Percentiles rank a stretch among this genome's conserved stretches.
These are phyloP conservation scores for Ploettnerulaceae sp. DNA, from an alignment of 2,329 filamentous ascomycete species.

Conservation along the genomic window DNA sequence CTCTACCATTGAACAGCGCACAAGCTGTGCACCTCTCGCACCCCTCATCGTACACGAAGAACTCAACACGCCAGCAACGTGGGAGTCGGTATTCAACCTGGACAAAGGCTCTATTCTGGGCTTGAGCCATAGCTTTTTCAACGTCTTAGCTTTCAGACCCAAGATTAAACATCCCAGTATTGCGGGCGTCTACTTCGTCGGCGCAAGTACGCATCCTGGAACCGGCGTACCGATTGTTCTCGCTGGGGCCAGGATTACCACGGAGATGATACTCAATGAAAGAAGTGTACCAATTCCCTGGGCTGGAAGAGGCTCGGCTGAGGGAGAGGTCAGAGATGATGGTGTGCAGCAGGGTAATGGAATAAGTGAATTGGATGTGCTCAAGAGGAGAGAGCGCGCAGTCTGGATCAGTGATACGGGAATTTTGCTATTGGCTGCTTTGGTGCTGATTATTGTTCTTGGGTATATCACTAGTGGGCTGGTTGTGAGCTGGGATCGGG, in stretches of 20 bases:
- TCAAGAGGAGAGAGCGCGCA: conserved; percentile 16
- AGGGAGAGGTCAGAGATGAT: conserved; percentile 14
- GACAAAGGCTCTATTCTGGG: conserved; percentile 71
- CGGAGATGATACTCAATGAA: conserved; percentile 45
- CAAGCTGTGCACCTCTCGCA: conserved; percentile 46
- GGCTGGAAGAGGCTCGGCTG: conserved; percentile 14
- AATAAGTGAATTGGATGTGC: conserved; percentile 23
- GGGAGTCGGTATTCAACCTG: conserved; percentile 66
- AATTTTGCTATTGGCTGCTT: conserved; percentile 17
- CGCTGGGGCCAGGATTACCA: conserved; percentile 61
- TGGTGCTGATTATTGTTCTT: conserved; percentile 16
- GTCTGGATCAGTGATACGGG: conserved; percentile 19
- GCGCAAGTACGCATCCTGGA: conserved; percentile 70
- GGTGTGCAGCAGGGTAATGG: conserved; percentile 23
- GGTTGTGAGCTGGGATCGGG: conserved; percentile 21
- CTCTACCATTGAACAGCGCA: conserved; percentile 54
- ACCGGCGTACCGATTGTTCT: conserved; percentile 71
- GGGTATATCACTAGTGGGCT: conserved; percentile 21
- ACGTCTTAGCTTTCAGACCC: conserved; percentile 63
- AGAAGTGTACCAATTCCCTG: conserved; percentile 20
- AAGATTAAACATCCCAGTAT: conserved; percentile 43
- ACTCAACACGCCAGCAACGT: conserved; percentile 60
- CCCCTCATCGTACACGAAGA: conserved; percentile 46
- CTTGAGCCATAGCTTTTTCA: conserved; percentile 68
- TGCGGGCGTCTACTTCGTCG: conserved; percentile 61